Conservation (phyloP, 768 basidiomycete genomes). For the Naganishia onofrii region DNA sequence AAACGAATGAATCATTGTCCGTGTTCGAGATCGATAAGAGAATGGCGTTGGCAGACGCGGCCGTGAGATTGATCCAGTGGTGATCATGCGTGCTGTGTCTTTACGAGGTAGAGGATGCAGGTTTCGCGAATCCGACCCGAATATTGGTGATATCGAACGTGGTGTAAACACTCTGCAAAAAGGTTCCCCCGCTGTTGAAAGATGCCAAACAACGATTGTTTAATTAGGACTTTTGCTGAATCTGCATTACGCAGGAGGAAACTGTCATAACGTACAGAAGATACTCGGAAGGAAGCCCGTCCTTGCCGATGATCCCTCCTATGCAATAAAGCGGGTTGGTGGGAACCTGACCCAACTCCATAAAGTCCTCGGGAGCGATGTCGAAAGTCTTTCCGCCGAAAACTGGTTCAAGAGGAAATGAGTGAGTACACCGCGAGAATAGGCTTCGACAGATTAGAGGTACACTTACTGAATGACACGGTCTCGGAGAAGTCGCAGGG, state of each 20-base stretch:
- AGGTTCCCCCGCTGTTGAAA: slow-evolving; percentile 49
- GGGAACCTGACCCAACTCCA: slow-evolving; percentile 15
- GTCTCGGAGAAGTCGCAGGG: slow-evolving; percentile 22
- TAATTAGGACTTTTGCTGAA: background rate
- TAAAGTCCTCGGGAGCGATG: slow-evolving; percentile 13
- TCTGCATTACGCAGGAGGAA: background rate
- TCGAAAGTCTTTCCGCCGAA: slow-evolving; percentile 12
- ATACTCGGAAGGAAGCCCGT: slow-evolving; percentile 2
- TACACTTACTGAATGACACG: slow-evolving; percentile 14
- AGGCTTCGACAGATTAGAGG: background rate
- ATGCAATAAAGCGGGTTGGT: slow-evolving; percentile 18
- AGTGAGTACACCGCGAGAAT: background rate
- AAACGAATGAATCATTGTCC: background rate
- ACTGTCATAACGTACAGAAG: slow-evolving; percentile 1
- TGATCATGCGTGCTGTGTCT: background rate
- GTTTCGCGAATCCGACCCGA: slow-evolving; percentile 55
- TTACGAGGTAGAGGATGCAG: background rate
- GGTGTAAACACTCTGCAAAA: slow-evolving; percentile 58
- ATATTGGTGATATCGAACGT: slow-evolving; percentile 54
- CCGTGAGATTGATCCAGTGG: background rate
- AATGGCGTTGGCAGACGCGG: background rate
- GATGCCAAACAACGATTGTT: background rate
- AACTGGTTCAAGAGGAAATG: background rate
- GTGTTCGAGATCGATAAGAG: background rate
- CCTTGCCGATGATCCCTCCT: slow-evolving; percentile 13